A percentile compares a stretch with the other conserved stretches of the same genome.
Evolutionary conservation across 2,329 filamentous ascomycete species (phyloP).

Genomic region (Penicillium sp.): DNA sequence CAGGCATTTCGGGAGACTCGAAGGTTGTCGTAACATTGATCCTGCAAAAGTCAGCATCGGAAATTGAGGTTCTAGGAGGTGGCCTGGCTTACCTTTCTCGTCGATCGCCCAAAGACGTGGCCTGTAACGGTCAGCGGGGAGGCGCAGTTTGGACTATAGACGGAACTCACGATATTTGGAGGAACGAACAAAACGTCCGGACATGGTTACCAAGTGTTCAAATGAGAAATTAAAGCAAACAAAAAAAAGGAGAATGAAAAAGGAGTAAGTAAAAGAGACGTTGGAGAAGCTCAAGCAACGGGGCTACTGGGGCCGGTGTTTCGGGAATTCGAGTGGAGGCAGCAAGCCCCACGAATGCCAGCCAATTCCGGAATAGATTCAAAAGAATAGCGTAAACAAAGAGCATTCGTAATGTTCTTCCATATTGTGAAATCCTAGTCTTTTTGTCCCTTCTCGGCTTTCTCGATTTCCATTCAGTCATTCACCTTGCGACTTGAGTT

Average conservation of each 20-base stretch:
- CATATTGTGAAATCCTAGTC: not conserved
- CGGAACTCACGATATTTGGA: slow-evolving; percentile 67
- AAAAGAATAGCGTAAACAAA: not conserved
- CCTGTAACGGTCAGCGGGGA: slow-evolving; percentile 56
- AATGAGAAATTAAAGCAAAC: slow-evolving; percentile 9
- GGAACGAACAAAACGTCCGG: slow-evolving; percentile 69
- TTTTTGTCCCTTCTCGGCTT: not conserved
- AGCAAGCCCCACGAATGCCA: slow-evolving; percentile 7
- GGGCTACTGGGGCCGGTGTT: slow-evolving; percentile 25
- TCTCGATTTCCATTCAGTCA: not conserved
- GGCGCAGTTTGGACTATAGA: slow-evolving; percentile 17
- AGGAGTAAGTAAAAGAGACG: slow-evolving; percentile 24
- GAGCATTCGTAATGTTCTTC: not conserved
- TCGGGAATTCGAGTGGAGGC: slow-evolving; percentile 18
- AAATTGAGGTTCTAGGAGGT: not conserved
- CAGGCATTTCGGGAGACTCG: slow-evolving; percentile 97
- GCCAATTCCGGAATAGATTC: not conserved
- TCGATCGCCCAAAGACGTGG: slow-evolving; percentile 96
- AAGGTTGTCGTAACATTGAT: slow-evolving; percentile 97
- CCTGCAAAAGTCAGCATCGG: slow-evolving; percentile 47
- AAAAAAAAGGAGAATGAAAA: slow-evolving; percentile 10
- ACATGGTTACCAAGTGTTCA: slow-evolving; percentile 50
- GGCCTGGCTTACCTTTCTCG: slow-evolving; percentile 65
- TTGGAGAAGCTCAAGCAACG: slow-evolving; percentile 24
- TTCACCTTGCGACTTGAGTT: not conserved